A percentile compares a stretch with the other conserved stretches of the same genome.
These are phyloP conservation scores for Pseudocercospora crystallina DNA, from an alignment of 2,329 filamentous ascomycete species.

Conservation along the genomic window DNA sequence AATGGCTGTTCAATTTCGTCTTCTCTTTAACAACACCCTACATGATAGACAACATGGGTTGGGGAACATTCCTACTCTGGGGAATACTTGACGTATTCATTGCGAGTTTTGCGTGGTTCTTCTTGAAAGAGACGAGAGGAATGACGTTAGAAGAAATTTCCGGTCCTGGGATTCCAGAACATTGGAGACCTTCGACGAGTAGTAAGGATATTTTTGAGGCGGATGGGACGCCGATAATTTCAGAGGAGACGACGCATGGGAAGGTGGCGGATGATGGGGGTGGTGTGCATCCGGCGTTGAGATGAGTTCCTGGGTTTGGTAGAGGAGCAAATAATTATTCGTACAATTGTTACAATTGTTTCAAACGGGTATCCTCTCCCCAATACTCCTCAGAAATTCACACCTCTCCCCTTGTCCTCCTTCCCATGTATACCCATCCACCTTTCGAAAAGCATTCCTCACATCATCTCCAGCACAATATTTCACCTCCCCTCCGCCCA, in stretches of 20 bases:
- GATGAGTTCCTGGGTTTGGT: no score
- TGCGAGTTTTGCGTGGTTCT: conserved; percentile 39
- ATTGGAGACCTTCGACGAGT: no score
- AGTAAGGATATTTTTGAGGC: no score
- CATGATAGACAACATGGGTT: conserved; percentile 50
- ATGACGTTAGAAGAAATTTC: conserved; percentile 35
- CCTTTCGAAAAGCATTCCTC: conserved; percentile 43
- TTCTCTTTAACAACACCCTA: conserved; percentile 50
- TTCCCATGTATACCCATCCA: conserved; percentile 49
- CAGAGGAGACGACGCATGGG: no score
- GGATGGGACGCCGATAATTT: no score
- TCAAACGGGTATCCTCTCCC: conserved; percentile 27
- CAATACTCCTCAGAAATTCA: conserved; percentile 44
- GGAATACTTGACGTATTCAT: conserved; percentile 47
- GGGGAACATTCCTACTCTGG: conserved; percentile 51
- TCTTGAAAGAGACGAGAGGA: conserved; percentile 37
- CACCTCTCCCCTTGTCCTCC: conserved; percentile 48
- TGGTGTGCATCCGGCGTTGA: no score
- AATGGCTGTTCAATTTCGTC: conserved; percentile 53
- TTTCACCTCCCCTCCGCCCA: background rate
- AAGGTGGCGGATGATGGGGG: no score
- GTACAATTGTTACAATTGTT: no score
- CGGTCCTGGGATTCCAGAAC: no score
- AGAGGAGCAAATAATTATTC: no score
- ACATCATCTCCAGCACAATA: conserved; percentile 20